Evolutionary conservation across 2,329 filamentous ascomycete species (phyloP), one percentile per base, ranked within the genome.

Genomic region (Cladosporium sp.): DNA sequence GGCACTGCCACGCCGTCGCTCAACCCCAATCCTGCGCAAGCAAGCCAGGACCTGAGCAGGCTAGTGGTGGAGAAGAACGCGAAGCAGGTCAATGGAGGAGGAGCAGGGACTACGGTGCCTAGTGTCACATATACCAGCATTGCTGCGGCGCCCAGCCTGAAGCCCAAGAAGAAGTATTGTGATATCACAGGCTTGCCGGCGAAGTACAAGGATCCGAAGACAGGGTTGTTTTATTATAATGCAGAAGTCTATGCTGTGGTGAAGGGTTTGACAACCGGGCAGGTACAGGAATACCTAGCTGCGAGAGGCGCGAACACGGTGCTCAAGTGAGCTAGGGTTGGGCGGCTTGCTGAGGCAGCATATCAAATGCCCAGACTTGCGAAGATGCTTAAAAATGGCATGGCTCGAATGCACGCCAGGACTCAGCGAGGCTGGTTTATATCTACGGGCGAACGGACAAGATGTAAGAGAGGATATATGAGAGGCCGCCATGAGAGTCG

Each of bases 151-250:
- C 95, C 95, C 46, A 95, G 91, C 66, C 82, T 98, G 72, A 86
- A 87, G 73, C 85, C 87, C 7, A 87, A 91, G 75, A 93, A 89
- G 79, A 91, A 90, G 73, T 99, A 98, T 79, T 99, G 95, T 82
- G 96, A 99, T 78, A 86, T 99, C 72, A 99, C 95, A 1, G 96
- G 95, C 1, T 81, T 99, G 69, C 88, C 92, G n/a, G 92, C 93
- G 33, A 90, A 91, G 6, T 99, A 99, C 77, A 88, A 91, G 35
- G 95, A 99, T 76, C 96, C 95, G 2, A 99, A 99, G 85, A 96
- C 93, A 46, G 86, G 94, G 69, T 80, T 99, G 78, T 85, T 94
- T 68, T 99, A 99, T 79, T 91, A 97, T 78, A 90, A 99, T 78
- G 91, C 87, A 78, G 95, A 99, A 81, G 87, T 98, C 6, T 99